A percentile compares a stretch with the other conserved stretches of the same genome.
Evolutionary conservation across 139 green algal genomes (phyloP).

Genomic region (Axilococcus clingmanii): DNA sequence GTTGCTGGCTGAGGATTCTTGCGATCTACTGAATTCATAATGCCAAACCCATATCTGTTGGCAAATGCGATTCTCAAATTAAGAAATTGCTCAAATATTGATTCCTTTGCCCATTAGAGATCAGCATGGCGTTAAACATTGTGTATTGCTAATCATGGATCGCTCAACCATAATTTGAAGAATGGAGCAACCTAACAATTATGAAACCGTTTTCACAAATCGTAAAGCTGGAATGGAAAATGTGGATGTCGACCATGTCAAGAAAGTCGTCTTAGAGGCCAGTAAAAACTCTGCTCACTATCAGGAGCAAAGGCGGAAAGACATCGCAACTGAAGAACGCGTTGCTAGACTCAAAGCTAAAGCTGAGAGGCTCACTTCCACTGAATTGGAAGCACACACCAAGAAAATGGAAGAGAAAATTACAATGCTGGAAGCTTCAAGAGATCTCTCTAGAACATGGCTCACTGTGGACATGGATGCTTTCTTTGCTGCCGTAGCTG

Average conservation of each 20-base stretch:
- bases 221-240: constrained; percentile 77
- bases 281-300: constrained; percentile 82
- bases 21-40: too few species aligned
- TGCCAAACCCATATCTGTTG: too few species aligned
- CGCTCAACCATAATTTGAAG: too few species aligned
- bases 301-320: constrained; percentile 87
- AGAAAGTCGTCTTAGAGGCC: constrained; percentile 84
- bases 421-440: constrained; percentile 45
- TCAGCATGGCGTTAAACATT: not conserved
- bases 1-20: too few species aligned
- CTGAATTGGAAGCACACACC: constrained; percentile 39
- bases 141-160: too few species aligned
- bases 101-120: not conserved
- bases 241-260: constrained; percentile 51
- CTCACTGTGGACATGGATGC: constrained; percentile 94
- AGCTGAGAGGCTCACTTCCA: constrained; percentile 10
- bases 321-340: constrained; percentile 34
- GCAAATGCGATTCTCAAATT: too few species aligned
- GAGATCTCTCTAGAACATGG: constrained; percentile 61
- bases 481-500: constrained; percentile 75
- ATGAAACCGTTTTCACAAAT: constrained; percentile 90
- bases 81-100: too few species aligned
- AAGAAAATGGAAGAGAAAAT: constrained; percentile 42
- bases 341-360: constrained; percentile 37
- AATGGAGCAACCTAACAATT: constrained; percentile 31